Conservation (phyloP, 2,329 filamentous ascomycete genomes). For the Cladorrhinum sp. region DNA sequence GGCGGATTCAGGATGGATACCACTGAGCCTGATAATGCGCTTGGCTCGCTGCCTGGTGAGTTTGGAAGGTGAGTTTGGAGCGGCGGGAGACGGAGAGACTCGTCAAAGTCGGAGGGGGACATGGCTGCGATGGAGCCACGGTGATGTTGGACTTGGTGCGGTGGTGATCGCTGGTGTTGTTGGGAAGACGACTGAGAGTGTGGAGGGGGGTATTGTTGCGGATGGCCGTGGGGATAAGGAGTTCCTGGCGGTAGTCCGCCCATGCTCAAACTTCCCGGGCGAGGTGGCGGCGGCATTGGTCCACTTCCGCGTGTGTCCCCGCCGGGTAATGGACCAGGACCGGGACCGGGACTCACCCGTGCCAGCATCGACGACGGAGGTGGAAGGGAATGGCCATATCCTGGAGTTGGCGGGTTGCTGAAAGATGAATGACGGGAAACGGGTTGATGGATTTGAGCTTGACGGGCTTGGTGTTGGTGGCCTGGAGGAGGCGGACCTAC, state of each 20-base stretch:
- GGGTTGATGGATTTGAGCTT: background rate
- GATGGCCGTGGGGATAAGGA: conserved; percentile 1
- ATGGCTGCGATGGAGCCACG: background rate
- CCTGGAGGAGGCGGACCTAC: background rate
- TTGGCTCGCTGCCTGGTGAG: conserved; percentile 3
- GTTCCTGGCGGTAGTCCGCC: background rate
- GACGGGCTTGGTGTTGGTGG: background rate
- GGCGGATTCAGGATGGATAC: conserved; percentile 5
- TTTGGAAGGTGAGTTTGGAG: conserved; percentile 41
- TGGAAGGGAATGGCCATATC: conserved; percentile 11
- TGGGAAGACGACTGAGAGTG: background rate
- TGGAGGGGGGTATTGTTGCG: background rate
- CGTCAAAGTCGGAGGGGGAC: conserved; percentile 43
- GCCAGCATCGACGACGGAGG: conserved; percentile 15
- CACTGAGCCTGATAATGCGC: background rate
- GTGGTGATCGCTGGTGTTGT: conserved; percentile 2
- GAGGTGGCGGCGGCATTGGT: background rate
- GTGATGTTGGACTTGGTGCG: conserved; percentile 11
- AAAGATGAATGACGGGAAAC: background rate
- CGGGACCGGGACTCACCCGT: background rate
- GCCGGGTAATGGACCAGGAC: conserved; percentile 2
- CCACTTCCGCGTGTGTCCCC: background rate
- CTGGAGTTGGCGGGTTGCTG: background rate
- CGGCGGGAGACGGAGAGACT: conserved; percentile 53
- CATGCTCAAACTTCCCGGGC: background rate